A percentile compares a stretch with the other conserved stretches of the same genome.
Evolutionary conservation across 495 filamentous ascomycete species (phyloP).

Genomic region (Xylaria curta): DNA sequence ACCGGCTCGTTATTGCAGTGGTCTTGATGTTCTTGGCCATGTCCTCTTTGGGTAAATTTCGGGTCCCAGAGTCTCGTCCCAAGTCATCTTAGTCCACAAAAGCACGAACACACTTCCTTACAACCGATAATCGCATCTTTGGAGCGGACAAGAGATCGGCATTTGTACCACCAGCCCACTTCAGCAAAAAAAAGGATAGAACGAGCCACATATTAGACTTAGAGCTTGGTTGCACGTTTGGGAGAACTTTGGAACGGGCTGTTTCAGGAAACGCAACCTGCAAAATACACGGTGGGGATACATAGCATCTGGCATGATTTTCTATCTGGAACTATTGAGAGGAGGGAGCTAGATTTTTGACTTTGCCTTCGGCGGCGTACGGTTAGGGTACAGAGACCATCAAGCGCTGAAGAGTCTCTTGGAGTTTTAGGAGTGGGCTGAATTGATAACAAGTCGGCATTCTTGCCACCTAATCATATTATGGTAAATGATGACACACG

Average conservation of each 20-base stretch:
- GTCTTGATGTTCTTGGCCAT: constrained; percentile 30
- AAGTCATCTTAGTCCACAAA: background rate
- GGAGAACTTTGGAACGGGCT: background rate
- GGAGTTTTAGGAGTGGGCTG: constrained; percentile 41
- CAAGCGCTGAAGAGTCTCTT: constrained; percentile 61
- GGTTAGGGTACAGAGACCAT: constrained; percentile 44
- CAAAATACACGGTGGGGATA: constrained; percentile 10
- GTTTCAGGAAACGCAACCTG: background rate
- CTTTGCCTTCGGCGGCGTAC: constrained; percentile 14
- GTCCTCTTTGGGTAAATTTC: constrained; percentile 13
- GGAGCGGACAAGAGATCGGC: background rate
- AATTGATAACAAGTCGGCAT: background rate
- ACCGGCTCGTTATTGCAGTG: constrained; percentile 31
- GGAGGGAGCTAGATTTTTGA: background rate
- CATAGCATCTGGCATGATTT: background rate
- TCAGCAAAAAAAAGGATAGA: constrained; percentile 2
- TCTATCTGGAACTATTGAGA: constrained; percentile 2
- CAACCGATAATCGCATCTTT: background rate
- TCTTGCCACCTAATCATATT: background rate
- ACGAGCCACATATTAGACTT: background rate
- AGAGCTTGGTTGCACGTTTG: background rate
- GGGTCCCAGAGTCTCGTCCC: background rate
- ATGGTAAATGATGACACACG: background rate
- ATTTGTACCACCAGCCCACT: background rate
- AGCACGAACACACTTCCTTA: background rate